Evolutionary conservation across 169 alveolate species (phyloP), one percentile per base, ranked within the genome.

Genomic region (Plasmodium falciparum): DNA sequence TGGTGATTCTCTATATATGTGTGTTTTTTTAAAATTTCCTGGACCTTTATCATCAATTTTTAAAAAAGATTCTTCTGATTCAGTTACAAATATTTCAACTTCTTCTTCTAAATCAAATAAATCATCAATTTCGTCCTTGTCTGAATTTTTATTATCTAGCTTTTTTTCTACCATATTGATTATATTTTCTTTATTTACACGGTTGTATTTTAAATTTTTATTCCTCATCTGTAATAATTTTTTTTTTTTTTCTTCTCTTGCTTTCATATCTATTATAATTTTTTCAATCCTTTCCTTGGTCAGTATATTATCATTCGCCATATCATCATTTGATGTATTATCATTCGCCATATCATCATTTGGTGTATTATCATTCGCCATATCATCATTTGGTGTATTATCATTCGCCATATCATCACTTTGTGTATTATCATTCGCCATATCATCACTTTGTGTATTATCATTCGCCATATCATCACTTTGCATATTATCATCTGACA

Each of bases 41-140:
- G 13, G 26, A n/a, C 39, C 73, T 43, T 69, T 62, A 33, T 80
- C 90, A 17, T 80, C 90, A 49, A 80, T 33, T 29, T 80, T 66
- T 72, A 80, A 80, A 69, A 69, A 80, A 3, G 83, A 69, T 12
- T 69, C 83, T 61, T 80, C 85, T 33, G 85, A 67, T 67, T 70
- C 90, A 20, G 90, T 67, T 20, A 15, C 61, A 72, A 80, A 80
- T 22, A 80, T 52, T 56, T 63, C 90, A 39, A 67, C 90, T 11
- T 80, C 61, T 11, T 80, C 61, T 8, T 29, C 72, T 33, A 33
- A 33, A 62, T 54, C 88, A 73, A 52, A 73, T 15, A 73, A 22
- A 2, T 73, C 88, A 12, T 66, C 45, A 17, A 11, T 39, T 29
- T 67, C 7, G 1, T 56, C 15, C 29, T 56, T 15, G 65, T 56